phyloP scores from a whole-genome alignment of 2,329 filamentous ascomycete species.

The Dothistroma pini region DNA sequence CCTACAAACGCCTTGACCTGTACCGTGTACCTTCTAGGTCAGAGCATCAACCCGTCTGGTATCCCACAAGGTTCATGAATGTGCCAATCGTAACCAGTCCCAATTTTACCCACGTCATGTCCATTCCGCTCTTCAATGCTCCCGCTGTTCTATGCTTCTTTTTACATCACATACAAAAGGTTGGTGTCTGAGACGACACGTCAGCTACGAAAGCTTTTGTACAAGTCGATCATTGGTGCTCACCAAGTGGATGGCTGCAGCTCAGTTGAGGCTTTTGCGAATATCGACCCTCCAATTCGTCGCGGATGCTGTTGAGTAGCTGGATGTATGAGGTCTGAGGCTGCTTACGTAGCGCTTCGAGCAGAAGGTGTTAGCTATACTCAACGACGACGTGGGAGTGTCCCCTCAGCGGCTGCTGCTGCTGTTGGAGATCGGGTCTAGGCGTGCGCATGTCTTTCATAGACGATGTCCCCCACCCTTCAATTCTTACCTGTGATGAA shows the following conservation, averaged over 20 bases:
- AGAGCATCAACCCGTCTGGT: neutral
- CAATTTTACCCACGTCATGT: neutral
- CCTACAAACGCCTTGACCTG: neutral
- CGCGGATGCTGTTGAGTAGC: constrained; percentile 90
- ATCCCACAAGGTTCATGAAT: neutral
- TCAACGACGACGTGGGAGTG: neutral
- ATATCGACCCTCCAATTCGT: constrained; percentile 82
- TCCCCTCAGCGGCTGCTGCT: constrained; percentile 63
- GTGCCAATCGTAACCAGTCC: neutral
- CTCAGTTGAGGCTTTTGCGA: constrained; percentile 93
- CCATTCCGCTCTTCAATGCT: neutral
- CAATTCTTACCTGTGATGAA: constrained; percentile 64
- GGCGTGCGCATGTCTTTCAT: too few relatives aligned
- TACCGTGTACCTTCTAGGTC: neutral
- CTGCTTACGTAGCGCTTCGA: too few relatives aligned
- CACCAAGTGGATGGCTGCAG: constrained; percentile 93
- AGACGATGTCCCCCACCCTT: too few relatives aligned
- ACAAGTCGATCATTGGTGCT: constrained; percentile 35
- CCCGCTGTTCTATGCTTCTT: neutral
- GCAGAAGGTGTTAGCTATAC: constrained; percentile 38
- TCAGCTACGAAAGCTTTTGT: constrained; percentile 6
- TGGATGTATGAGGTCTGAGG: constrained; percentile 84
- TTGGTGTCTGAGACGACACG: constrained; percentile 37
- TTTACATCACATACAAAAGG: constrained; percentile 45
- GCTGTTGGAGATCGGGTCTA: too few relatives aligned